Evolutionary conservation across 2,329 filamentous ascomycete species (phyloP).

Genomic region (Dothideomycetidae sp.): DNA sequence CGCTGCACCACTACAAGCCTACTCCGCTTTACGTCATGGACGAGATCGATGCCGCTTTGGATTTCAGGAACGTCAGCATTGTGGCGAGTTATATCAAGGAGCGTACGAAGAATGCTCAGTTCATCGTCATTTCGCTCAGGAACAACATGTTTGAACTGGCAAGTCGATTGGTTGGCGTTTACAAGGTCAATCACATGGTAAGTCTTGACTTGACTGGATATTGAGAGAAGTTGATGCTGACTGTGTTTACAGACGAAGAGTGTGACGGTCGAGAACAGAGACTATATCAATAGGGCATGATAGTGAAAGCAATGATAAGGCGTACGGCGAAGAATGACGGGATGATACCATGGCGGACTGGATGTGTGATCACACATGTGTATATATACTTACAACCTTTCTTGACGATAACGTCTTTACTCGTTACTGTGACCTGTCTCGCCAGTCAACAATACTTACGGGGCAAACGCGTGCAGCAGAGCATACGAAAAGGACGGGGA

Average conservation of each 20-base stretch:
- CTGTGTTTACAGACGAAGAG: slow-evolving; percentile 34
- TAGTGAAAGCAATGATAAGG: not conserved
- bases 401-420: no score
- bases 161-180: slow-evolving; percentile 86
- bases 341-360: not conserved
- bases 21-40: slow-evolving; percentile 99
- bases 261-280: slow-evolving; percentile 38
- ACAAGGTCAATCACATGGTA: slow-evolving; percentile 97
- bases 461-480: no score
- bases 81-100: slow-evolving; percentile 99
- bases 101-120: slow-evolving; percentile 96
- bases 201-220: no score
- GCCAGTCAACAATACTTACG: no score
- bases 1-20: slow-evolving; percentile 92
- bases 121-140: slow-evolving; percentile 91
- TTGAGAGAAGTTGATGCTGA: slow-evolving; percentile 13
- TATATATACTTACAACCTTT: not conserved
- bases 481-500: no score
- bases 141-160: slow-evolving; percentile 99
- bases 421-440: no score
- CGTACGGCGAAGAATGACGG: not conserved
- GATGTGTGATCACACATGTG: not conserved
- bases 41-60: slow-evolving; percentile 93
- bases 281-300: slow-evolving; percentile 26
- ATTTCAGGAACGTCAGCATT: slow-evolving; percentile 96